Conservation (phyloP, 345 rosid species). For the Populus tremula region DNA sequence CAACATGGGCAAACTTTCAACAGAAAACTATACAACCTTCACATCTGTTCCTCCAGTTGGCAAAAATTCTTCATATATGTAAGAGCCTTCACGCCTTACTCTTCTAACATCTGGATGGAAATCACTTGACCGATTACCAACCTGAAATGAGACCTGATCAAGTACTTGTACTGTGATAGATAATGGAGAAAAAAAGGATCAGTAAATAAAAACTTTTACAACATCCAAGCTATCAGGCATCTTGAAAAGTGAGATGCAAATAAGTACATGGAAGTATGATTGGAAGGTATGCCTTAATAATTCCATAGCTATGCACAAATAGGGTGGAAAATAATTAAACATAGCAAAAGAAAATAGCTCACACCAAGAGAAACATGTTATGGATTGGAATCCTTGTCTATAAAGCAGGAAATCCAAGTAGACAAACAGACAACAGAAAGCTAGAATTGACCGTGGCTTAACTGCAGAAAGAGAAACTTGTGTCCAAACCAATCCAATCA, state of each 20-base stretch:
- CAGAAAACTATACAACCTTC: constrained; percentile 53
- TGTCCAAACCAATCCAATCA: neutral
- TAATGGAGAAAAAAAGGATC: neutral
- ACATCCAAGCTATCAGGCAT: neutral
- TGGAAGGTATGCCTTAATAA: neutral
- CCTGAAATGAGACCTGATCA: constrained; percentile 38
- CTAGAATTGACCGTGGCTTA: neutral
- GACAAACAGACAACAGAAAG: neutral
- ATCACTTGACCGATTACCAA: constrained; percentile 97
- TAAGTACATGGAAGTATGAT: neutral
- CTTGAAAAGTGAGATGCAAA: neutral
- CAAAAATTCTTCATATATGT: constrained; percentile 98
- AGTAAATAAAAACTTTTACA: neutral
- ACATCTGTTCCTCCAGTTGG: constrained; percentile 99
- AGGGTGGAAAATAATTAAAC: neutral
- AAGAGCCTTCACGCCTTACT: constrained; percentile 98
- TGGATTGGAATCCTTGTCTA: neutral
- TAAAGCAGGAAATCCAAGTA: neutral
- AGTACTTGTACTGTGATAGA: neutral
- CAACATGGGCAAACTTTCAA: neutral
- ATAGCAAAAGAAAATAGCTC: neutral
- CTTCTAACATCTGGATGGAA: constrained; percentile 98
- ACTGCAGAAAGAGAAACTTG: neutral
- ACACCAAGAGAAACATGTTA: neutral
- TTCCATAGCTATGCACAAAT: constrained; percentile 1